Percentiles rank a stretch among this genome's conserved stretches.
These are phyloP conservation scores for Botrytis cinerea DNA, from an alignment of 2,329 filamentous ascomycete species.

Conservation along the genomic window DNA sequence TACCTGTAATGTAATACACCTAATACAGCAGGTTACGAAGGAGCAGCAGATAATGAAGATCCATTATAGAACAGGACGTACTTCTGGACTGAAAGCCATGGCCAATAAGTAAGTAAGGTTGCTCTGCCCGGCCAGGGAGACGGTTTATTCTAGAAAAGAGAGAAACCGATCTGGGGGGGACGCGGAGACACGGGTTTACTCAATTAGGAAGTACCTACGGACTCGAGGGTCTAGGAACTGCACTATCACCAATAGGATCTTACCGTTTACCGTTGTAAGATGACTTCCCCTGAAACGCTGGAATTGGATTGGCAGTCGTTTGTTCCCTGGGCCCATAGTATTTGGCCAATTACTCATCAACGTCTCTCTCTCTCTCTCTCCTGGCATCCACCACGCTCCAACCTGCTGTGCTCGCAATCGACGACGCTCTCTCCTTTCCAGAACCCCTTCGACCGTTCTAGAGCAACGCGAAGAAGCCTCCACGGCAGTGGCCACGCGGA, in stretches of 20 bases:
- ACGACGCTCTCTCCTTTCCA: background rate
- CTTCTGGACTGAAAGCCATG: background rate
- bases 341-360: slow-evolving; percentile 17
- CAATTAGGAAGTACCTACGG: background rate
- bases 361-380: no score
- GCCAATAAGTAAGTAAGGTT: background rate
- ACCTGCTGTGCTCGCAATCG: background rate
- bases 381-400: background rate
- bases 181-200: background rate
- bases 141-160: background rate
- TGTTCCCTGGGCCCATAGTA: background rate
- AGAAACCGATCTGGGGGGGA: background rate
- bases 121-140: background rate
- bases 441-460: background rate
- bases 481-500: background rate
- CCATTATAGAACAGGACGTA: background rate
- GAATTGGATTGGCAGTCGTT: no score
- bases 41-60: background rate
- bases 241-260: background rate
- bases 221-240: background rate
- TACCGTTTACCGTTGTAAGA: background rate
- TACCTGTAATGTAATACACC: background rate
- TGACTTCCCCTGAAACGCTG: background rate
- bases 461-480: background rate
- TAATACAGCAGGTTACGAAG: background rate